These are phyloP conservation scores for Daedalea quercina DNA, from an alignment of 768 basidiomycete genomes.

Conservation along the genomic window DNA sequence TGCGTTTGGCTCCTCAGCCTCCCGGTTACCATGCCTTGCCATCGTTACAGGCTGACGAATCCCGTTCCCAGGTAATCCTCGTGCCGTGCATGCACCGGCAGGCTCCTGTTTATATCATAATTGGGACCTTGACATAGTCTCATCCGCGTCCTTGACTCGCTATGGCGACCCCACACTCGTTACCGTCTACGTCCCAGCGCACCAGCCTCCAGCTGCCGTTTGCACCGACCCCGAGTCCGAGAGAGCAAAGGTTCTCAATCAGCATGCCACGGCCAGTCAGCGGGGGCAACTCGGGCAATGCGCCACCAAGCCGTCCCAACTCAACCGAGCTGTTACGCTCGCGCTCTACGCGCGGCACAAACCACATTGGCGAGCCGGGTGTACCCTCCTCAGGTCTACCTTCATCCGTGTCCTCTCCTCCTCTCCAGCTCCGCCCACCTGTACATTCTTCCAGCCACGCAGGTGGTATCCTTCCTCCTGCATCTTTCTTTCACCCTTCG, in stretches of 20 bases:
- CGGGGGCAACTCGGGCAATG: conserved; percentile 15
- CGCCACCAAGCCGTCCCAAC: conserved; percentile 10
- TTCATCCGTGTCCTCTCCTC: conserved; percentile 15
- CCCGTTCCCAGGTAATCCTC: background rate
- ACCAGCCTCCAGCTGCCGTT: conserved; percentile 19
- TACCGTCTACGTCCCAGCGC: conserved; percentile 18
- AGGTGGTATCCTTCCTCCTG: conserved; percentile 69
- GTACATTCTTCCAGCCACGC: conserved; percentile 44
- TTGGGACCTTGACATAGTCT: conserved; percentile 3
- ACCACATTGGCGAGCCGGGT: conserved; percentile 11
- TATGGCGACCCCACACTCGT: conserved; percentile 25
- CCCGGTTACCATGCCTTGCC: background rate
- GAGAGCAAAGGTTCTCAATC: background rate
- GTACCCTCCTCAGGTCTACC: conserved; percentile 14
- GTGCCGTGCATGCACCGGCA: background rate
- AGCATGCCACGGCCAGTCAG: conserved; percentile 9
- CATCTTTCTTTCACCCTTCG: conserved; percentile 72
- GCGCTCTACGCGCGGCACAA: conserved; percentile 6
- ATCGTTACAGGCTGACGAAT: background rate
- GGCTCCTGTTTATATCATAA: conserved; percentile 7
- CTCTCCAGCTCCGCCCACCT: conserved; percentile 15
- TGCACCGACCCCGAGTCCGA: conserved; percentile 14
- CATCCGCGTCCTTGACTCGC: conserved; percentile 9
- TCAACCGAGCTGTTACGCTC: conserved; percentile 10
- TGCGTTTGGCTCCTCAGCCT: background rate